Evolutionary conservation across 2,329 filamentous ascomycete species (phyloP).

Genomic region (Fusarium graminum): DNA sequence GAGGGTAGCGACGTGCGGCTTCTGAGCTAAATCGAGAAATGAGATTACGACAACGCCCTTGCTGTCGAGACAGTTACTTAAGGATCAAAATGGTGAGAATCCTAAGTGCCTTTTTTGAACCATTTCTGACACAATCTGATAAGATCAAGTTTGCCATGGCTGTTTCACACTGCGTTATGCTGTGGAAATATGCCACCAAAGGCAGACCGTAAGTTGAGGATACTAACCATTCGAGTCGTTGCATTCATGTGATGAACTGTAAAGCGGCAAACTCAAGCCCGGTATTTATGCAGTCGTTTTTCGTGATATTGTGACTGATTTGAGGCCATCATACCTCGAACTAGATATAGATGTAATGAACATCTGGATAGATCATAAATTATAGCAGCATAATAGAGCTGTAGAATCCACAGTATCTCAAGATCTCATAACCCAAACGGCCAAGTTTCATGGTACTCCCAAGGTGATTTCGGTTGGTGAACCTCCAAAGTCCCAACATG

Average conservation of each 20-base stretch:
- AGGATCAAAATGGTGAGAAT: conserved; percentile 43
- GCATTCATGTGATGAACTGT: not conserved
- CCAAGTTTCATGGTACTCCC: conserved; percentile 37
- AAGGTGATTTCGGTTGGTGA: conserved; percentile 28
- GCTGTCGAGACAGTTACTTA: conserved; percentile 5
- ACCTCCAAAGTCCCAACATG: conserved; percentile 30
- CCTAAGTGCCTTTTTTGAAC: conserved; percentile 34
- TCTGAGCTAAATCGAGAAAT: conserved; percentile 33
- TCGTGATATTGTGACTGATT: not conserved
- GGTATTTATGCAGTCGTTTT: not conserved
- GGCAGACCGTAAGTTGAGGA: conserved; percentile 19
- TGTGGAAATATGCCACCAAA: conserved; percentile 1
- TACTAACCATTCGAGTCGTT: conserved; percentile 6
- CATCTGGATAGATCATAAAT: not conserved
- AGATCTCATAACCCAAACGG: conserved; percentile 26
- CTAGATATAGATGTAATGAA: not conserved
- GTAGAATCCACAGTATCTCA: not conserved
- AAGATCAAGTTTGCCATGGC: conserved; percentile 32
- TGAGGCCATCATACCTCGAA: not conserved
- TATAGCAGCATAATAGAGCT: not conserved
- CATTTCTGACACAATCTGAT: conserved; percentile 38
- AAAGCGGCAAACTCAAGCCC: not conserved
- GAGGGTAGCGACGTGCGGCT: conserved; percentile 22
- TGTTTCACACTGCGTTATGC: not conserved
- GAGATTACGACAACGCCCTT: conserved; percentile 28